A percentile compares a stretch with the other conserved stretches of the same genome.
These are phyloP conservation scores for Chytriomyces sp. DNA, from an alignment of 192 early-diverging fungal genomes.

Conservation along the genomic window DNA sequence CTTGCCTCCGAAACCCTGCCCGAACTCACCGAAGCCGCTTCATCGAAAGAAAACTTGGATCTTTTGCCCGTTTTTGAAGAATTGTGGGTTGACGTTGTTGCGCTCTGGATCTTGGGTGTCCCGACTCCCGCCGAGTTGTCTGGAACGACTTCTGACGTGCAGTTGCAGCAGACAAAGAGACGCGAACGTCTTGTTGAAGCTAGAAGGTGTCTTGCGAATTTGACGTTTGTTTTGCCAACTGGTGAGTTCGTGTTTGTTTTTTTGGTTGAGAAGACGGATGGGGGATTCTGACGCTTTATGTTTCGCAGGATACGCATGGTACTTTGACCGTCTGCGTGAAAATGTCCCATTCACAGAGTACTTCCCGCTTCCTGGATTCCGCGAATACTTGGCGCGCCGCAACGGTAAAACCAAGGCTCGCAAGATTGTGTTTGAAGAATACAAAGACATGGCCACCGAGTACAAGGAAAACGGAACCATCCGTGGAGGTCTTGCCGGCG, in stretches of 20 bases:
- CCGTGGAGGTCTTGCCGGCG: conserved; percentile 16
- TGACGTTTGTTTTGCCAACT: conserved; percentile 29
- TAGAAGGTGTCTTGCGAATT: conserved; percentile 19
- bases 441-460: background rate
- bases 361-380: conserved; percentile 22
- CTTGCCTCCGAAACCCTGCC: conserved; percentile 27
- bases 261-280: background rate
- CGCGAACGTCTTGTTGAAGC: conserved; percentile 20
- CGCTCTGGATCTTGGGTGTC: conserved; percentile 25
- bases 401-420: conserved; percentile 24
- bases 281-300: background rate
- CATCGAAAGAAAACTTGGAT: conserved; percentile 18
- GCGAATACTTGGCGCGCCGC: conserved; percentile 9
- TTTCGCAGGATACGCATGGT: conserved; percentile 21
- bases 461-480: background rate
- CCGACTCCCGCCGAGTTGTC: background rate
- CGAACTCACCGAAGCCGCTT: conserved; percentile 20
- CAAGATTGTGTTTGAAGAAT: background rate
- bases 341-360: conserved; percentile 21
- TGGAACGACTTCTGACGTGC: background rate
- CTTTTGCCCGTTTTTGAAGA: conserved; percentile 29
- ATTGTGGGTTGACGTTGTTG: conserved; percentile 19
- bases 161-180: conserved; percentile 11
- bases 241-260: conserved; percentile 9
- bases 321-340: conserved; percentile 27